Percentiles rank a stretch among this genome's conserved stretches.
phyloP scores from a whole-genome alignment of 1,284 basidiomycete species.

The Malassezia equina region DNA sequence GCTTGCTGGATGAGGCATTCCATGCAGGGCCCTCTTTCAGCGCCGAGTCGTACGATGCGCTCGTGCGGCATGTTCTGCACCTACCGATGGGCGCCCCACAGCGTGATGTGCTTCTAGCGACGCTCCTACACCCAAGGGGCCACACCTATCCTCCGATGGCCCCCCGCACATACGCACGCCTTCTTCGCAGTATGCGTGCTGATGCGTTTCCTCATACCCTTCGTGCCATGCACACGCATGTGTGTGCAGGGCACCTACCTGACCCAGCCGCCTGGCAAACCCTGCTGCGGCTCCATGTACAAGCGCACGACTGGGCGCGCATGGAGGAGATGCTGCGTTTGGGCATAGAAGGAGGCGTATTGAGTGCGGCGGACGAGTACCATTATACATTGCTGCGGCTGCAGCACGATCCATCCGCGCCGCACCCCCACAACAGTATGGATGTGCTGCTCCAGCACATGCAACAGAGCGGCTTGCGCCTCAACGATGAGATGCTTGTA shows the following conservation, averaged over 20 bases:
- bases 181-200: background rate
- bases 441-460: conserved; percentile 5
- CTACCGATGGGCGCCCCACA: background rate
- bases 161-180: background rate
- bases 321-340: conserved; percentile 4
- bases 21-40: too few species aligned
- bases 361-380: background rate
- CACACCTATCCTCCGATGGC: background rate
- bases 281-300: conserved; percentile 8
- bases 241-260: background rate
- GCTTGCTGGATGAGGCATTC: background rate
- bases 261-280: conserved; percentile 7
- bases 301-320: conserved; percentile 6
- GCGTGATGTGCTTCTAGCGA: conserved; percentile 8
- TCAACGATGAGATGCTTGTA: conserved; percentile 8
- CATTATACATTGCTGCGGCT: conserved; percentile 4
- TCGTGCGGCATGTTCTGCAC: background rate
- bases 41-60: background rate
- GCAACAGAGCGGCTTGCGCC: conserved; percentile 1
- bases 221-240: background rate
- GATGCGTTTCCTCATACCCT: background rate
- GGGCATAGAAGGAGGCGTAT: background rate
- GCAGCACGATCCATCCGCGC: background rate
- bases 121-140: too few species aligned
- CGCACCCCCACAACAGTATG: background rate